Evolutionary conservation across 257 asterid species (phyloP), one percentile per base, ranked within the genome.

Genomic region (Petunia axillaris): DNA sequence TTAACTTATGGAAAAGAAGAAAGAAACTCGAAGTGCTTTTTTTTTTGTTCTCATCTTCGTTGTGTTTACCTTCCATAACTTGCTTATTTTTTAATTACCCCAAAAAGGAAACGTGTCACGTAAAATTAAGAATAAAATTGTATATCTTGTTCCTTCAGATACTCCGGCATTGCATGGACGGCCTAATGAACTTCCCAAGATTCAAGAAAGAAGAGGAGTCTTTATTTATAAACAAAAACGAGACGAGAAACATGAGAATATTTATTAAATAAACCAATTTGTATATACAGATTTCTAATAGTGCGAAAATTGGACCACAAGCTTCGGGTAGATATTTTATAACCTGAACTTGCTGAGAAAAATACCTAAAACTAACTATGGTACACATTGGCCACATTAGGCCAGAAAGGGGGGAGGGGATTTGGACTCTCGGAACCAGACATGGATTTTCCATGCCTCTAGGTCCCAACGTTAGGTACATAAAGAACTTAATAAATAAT

Each of bases 361-460:
- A 70, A 50, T 59, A 70, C 57, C 68, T 71, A 80, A 60, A 79
- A 70, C 79, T n/a, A 80, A 35, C 41, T 55, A 70, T 70, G 53
- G 43, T 70, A 80, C 79, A 80, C 77, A 79, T 37, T 40, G 43
- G 74, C 39, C 50, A 8, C 77, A 54, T 39, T 52, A 37, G 36
- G 52, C 15, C 9, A 10, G 6, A n/a, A 13, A 10, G 46, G 59
- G 64, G 38, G 64, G 40, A 15, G 46, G 40, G 14, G 43, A 38
- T 14, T 39, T 43, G 9, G 48, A 10, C 15, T 39, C 66, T 37
- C 14, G 73, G 80, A 65, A 82, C 85, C 65, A 81, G 60, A 53
- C 14, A 8, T 68, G 81, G 44, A 54, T 41, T 75, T 48, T 48
- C 81, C 84, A 74, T 35, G 68, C 39, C 25, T 1, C 14, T 77